A percentile compares a stretch with the other conserved stretches of the same genome.
Evolutionary conservation across 2,329 filamentous ascomycete species (phyloP).

Genomic region (Fusarium nodosum): DNA sequence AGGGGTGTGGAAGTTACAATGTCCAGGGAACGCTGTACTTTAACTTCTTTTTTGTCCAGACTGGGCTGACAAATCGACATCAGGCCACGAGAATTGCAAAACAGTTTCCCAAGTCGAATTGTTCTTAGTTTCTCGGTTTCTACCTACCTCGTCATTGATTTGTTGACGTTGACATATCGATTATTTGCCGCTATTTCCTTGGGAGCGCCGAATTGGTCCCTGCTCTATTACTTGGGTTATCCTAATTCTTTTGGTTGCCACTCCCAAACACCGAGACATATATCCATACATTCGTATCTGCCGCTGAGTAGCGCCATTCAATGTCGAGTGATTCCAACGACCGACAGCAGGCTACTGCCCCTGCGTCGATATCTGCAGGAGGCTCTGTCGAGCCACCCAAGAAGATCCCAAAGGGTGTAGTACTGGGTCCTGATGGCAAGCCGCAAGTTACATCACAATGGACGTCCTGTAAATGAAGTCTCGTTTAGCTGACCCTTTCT

Average conservation of each 20-base stretch:
- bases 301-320: slow-evolving; percentile 37
- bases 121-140: slow-evolving; percentile 15
- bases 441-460: slow-evolving; percentile 69
- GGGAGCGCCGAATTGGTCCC: slow-evolving; percentile 23
- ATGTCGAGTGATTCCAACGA: slow-evolving; percentile 50
- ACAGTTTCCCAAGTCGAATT: slow-evolving; percentile 13
- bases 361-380: slow-evolving; percentile 38
- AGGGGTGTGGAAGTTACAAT: neutral
- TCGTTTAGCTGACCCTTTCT: slow-evolving; percentile 32
- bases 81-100: slow-evolving; percentile 38
- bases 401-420: slow-evolving; percentile 77
- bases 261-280: slow-evolving; percentile 11
- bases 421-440: slow-evolving; percentile 85
- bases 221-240: slow-evolving; percentile 19
- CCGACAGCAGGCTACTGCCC: slow-evolving; percentile 43
- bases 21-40: slow-evolving; percentile 5
- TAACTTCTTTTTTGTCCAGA: slow-evolving; percentile 19
- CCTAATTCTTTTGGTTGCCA: slow-evolving; percentile 11
- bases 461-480: slow-evolving; percentile 25
- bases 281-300: slow-evolving; percentile 11
- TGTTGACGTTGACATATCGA: neutral
- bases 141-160: slow-evolving; percentile 1
- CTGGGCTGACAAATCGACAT: slow-evolving; percentile 46
- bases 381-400: slow-evolving; percentile 58
- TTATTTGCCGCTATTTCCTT: slow-evolving; percentile 14